phyloP scores from a whole-genome alignment of 805 yeast genomes.

The Phaffomyces opuntiae region DNA sequence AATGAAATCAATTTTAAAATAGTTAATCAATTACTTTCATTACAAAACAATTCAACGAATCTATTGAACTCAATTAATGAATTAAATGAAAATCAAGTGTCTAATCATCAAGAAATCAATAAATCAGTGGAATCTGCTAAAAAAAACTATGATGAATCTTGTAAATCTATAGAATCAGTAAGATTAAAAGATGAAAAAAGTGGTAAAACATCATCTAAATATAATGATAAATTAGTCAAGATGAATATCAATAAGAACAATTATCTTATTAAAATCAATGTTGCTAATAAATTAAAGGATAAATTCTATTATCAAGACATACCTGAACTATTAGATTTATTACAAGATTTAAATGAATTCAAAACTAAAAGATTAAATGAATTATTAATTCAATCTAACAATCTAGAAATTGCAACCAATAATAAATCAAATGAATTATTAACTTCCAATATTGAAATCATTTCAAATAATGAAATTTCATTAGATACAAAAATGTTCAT shows the following conservation, averaged over 20 bases:
- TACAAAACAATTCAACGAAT: slow-evolving; percentile 46
- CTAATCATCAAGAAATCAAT: slow-evolving; percentile 29
- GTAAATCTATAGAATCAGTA: slow-evolving; percentile 73
- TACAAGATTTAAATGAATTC: slow-evolving; percentile 78
- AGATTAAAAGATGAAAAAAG: slow-evolving; percentile 67
- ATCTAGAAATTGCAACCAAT: slow-evolving; percentile 51
- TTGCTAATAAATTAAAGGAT: slow-evolving; percentile 87
- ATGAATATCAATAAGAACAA: slow-evolving; percentile 88
- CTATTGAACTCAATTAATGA: slow-evolving; percentile 49
- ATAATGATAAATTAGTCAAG: slow-evolving; percentile 56
- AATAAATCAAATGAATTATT: slow-evolving; percentile 49
- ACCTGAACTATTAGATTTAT: slow-evolving; percentile 80
- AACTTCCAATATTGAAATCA: slow-evolving; percentile 42
- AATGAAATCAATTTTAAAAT: slow-evolving; percentile 53
- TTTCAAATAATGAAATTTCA: slow-evolving; percentile 33
- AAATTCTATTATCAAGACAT: slow-evolving; percentile 88
- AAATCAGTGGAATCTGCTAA: slow-evolving; percentile 20
- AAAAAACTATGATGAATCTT: slow-evolving; percentile 70
- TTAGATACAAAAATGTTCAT: slow-evolving; percentile 87
- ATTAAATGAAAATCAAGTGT: slow-evolving; percentile 49
- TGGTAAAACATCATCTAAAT: slow-evolving; percentile 39
- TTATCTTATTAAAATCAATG: slow-evolving; percentile 71
- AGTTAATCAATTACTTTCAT: slow-evolving; percentile 49
- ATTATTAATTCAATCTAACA: slow-evolving; percentile 52
- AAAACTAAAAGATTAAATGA: slow-evolving; percentile 67